Conservation (phyloP, 2,329 filamentous ascomycete species). For the Paecilomyces sp. region DNA sequence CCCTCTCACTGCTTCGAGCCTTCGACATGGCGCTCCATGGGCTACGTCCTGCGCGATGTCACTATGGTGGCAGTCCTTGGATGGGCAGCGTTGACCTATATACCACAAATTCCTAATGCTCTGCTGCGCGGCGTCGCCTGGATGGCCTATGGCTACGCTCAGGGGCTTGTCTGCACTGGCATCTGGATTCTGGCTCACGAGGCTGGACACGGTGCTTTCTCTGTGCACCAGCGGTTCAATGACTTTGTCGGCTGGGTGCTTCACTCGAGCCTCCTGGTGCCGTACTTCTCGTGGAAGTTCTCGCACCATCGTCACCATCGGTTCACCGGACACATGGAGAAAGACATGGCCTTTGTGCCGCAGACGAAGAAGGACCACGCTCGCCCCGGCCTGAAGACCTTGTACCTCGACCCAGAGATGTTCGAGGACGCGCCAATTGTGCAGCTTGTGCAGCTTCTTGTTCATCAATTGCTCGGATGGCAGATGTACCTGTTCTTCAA, state of each 20-base stretch:
- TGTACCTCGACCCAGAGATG: constrained; percentile 44
- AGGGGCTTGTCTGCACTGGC: constrained; percentile 60
- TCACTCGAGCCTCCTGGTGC: constrained; percentile 61
- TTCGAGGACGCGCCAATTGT: constrained; percentile 56
- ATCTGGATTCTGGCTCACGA: too few species aligned
- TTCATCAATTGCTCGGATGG: constrained; percentile 43
- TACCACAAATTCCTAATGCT: too few species aligned
- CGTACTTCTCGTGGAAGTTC: constrained; percentile 68
- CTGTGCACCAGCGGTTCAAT: constrained; percentile 50
- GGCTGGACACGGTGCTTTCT: constrained; percentile 44
- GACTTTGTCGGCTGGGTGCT: constrained; percentile 55
- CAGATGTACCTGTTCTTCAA: too few species aligned
- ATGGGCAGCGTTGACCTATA: too few species aligned
- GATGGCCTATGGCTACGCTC: constrained; percentile 54
- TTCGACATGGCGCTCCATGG: too few species aligned
- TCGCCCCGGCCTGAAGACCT: constrained; percentile 23
- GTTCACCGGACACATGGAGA: constrained; percentile 60
- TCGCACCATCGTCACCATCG: constrained; percentile 64
- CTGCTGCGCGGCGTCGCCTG: constrained; percentile 43
- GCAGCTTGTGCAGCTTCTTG: constrained; percentile 47
- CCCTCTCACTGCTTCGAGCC: too few species aligned
- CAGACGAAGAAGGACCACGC: constrained; percentile 26
- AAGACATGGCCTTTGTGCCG: constrained; percentile 60
- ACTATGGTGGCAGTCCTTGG: too few species aligned
- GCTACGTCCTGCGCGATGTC: too few species aligned